These are phyloP conservation scores for Sporothrix variecibatus DNA, from an alignment of 2,329 filamentous ascomycete species.

Conservation along the genomic window DNA sequence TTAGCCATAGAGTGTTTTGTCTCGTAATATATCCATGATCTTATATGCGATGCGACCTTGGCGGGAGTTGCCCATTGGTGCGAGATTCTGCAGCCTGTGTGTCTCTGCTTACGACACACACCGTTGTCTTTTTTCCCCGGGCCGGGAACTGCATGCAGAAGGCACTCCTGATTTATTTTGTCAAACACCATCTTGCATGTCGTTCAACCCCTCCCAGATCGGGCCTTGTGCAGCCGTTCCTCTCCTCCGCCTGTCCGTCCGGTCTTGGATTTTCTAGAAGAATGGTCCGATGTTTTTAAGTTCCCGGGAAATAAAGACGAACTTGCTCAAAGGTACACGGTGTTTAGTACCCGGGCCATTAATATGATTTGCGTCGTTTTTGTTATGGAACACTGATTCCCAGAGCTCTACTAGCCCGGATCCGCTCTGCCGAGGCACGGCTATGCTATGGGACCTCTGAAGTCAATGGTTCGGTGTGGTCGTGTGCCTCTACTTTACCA, in stretches of 20 bases:
- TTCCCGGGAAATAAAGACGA: neutral
- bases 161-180: neutral
- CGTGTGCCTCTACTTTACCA: neutral
- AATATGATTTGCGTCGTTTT: neutral
- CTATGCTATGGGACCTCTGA: neutral
- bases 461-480: neutral
- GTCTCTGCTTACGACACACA: neutral
- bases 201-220: neutral
- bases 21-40: neutral
- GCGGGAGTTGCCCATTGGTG: neutral
- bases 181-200: slow-evolving; percentile 5
- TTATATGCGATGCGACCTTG: neutral
- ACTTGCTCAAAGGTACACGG: neutral
- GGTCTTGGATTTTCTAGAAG: neutral
- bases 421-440: slow-evolving; percentile 31
- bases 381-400: neutral
- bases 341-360: neutral
- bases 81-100: neutral
- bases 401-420: neutral
- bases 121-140: neutral
- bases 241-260: slow-evolving; percentile 21
- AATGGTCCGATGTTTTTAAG: neutral
- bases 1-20: neutral
- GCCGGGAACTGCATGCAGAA: neutral
- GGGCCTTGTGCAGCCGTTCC: neutral